Evolutionary conservation across 23 red algal species (phyloP), one percentile per base, ranked within the genome.

Genomic region (Gracilaria gracilis): DNA sequence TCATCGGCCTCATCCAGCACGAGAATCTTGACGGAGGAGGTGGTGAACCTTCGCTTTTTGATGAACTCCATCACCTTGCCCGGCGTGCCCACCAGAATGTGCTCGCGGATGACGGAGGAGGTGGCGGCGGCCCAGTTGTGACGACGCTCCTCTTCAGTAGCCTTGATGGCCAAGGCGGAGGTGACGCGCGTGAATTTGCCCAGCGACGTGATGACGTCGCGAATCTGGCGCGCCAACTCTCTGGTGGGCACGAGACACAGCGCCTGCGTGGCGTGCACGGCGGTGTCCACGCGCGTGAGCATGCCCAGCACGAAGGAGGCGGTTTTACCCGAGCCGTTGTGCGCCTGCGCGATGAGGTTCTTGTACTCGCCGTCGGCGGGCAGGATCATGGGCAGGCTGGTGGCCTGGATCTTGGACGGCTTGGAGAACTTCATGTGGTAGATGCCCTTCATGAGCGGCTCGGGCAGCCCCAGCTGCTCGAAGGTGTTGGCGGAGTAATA

Each of bases 301-400:
- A 98, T 98, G 36, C 93, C 96, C 32, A 98, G 81, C 37, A 98
- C 96, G 90, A 98, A 98, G 59, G 93, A 98, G 8, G 96, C 96
- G 5, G 93, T 98, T 61, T 98, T 98, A 12, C 96, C 96, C 28
- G 93, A 95, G 44, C 96, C 96, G 72, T 98, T 98, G 83, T 98
- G 93, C 19, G 91, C 96, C 58, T 98, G 96, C 24, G 87, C 96
- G 50, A 98, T 95, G 67, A 98, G 92, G 77, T 98, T 98, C 36
- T 79, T 80, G 50, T 67, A 57, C 57, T 87, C 83, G 46, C 91
- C 91, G 35, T 84, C 24, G 27, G 62, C 46, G 16, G 81, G 25
- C n/a, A 97, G 73, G 40, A 98, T 98, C 65, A 98, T 59, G 25
- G 96, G 96, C 25, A 98, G 62, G n/a, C 93, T 95, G 21, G 93